Conservation (phyloP, 306 rosid species). For the Canavalia ensiformis region DNA sequence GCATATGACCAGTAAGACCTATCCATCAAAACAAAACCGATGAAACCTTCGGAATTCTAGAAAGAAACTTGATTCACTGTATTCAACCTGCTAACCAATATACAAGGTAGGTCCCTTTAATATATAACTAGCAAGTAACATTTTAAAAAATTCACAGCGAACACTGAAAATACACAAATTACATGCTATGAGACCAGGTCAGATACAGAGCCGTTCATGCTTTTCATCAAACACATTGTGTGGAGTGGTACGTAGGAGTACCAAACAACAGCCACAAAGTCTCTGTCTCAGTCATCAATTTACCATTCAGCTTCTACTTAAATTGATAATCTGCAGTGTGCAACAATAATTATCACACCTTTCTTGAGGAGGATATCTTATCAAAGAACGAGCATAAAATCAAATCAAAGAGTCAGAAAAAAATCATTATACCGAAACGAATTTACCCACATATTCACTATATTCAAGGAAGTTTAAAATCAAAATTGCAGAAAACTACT, state of each 20-base stretch:
- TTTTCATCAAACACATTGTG: not conserved
- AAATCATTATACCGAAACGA: not conserved
- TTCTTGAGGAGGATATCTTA: not conserved
- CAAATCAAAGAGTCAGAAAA: not conserved
- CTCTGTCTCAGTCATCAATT: not conserved
- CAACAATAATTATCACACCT: not conserved
- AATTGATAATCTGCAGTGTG: not conserved
- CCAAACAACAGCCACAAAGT: not conserved
- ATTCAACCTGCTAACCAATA: not conserved
- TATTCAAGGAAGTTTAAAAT: not conserved
- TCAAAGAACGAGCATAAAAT: not conserved
- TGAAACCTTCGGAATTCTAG: not conserved
- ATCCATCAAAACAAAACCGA: not conserved
- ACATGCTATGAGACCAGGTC: not conserved
- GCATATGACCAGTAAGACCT: not conserved
- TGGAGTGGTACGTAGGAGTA: not conserved
- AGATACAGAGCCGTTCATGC: not conserved
- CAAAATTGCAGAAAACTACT: not conserved
- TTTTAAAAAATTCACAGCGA: not conserved
- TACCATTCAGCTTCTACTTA: not conserved
- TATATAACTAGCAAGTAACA: not conserved
- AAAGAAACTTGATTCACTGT: not conserved
- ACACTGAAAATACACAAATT: not conserved
- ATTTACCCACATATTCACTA: not conserved
- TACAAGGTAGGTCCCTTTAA: no score